phyloP scores from a whole-genome alignment of 2,329 filamentous ascomycete species.

The Fusarium tuaranense region DNA sequence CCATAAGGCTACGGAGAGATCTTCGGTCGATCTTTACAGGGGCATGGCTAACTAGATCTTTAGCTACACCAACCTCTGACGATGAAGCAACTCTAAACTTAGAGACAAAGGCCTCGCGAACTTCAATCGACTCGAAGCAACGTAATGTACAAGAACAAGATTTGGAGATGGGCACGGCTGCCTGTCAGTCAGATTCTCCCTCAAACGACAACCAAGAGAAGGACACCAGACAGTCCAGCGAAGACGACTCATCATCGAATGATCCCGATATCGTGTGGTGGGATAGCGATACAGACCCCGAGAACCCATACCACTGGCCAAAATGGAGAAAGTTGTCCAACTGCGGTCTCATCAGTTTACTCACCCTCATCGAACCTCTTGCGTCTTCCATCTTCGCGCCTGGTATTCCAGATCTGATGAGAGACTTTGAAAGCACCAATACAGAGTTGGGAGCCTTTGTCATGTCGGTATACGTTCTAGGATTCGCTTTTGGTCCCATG shows the following conservation, averaged over 20 bases:
- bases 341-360: constrained; percentile 42
- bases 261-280: constrained; percentile 64
- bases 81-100: neutral
- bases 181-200: neutral
- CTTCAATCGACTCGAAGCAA: neutral
- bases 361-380: constrained; percentile 57
- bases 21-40: neutral
- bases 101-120: neutral
- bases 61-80: neutral
- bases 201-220: neutral
- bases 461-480: constrained; percentile 62
- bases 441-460: constrained; percentile 45
- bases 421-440: constrained; percentile 58
- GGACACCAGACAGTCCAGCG: neutral
- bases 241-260: neutral
- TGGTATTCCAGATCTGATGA: constrained; percentile 68
- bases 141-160: neutral
- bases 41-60: neutral
- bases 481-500: constrained; percentile 61
- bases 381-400: constrained; percentile 70
- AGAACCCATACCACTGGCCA: constrained; percentile 76
- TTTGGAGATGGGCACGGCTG: neutral
- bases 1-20: neutral
- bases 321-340: constrained; percentile 55
- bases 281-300: constrained; percentile 65